phyloP scores from a whole-genome alignment of 495 filamentous ascomycete species.

The Penicillium mononematosum region DNA sequence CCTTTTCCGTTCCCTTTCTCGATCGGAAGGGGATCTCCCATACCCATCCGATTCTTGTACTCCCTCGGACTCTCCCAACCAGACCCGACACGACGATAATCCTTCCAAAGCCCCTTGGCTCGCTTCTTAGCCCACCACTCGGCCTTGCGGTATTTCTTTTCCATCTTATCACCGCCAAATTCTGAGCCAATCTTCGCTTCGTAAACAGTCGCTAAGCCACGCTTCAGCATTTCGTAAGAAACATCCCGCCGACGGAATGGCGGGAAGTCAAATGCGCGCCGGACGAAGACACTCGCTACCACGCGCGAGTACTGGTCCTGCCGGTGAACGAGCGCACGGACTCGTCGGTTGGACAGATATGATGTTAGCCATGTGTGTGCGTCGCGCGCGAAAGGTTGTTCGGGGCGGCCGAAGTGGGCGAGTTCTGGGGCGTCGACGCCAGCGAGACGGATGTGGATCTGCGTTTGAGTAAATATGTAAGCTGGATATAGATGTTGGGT shows the following conservation, averaged over 20 bases:
- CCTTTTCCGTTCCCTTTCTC: constrained; percentile 14
- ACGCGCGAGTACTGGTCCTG: constrained; percentile 91
- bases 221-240: constrained; percentile 81
- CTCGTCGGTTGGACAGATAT: constrained; percentile 69
- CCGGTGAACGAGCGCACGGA: constrained; percentile 76
- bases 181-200: constrained; percentile 86
- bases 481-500: background rate
- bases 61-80: constrained; percentile 74
- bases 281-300: constrained; percentile 80
- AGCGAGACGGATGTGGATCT: constrained; percentile 82
- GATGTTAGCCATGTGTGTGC: constrained; percentile 72
- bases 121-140: constrained; percentile 69
- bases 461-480: background rate
- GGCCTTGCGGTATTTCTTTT: constrained; percentile 64
- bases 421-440: constrained; percentile 91
- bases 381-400: constrained; percentile 79
- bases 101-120: constrained; percentile 77
- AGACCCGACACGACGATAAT: constrained; percentile 38
- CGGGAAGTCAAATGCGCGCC: constrained; percentile 56
- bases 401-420: constrained; percentile 85
- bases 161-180: constrained; percentile 67
- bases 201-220: constrained; percentile 83
- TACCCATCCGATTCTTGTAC: constrained; percentile 71
- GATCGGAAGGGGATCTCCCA: constrained; percentile 25
- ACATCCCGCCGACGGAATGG: constrained; percentile 70